Evolutionary conservation across 2,329 filamentous ascomycete genomes (phyloP).

Genomic region (Scedosporium apiospermum): DNA sequence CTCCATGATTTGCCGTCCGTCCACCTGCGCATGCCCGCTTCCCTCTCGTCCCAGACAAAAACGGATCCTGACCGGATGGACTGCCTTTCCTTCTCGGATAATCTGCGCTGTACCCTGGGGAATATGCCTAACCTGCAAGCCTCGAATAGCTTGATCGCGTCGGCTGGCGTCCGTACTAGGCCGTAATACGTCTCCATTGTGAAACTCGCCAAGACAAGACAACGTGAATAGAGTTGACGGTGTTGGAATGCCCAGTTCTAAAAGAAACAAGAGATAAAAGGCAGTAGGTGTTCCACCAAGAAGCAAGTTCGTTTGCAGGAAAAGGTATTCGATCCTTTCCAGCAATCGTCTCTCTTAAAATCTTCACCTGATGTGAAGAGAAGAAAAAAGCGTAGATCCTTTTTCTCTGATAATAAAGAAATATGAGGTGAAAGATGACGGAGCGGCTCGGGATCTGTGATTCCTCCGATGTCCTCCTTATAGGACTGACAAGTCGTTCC

Average conservation of each 20-base stretch:
- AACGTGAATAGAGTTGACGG: neutral
- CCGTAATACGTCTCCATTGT: constrained; percentile 94
- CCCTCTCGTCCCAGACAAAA: constrained; percentile 98
- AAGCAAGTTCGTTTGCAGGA: too few species aligned
- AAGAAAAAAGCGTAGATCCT: neutral
- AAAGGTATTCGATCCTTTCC: neutral
- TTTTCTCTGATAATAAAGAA: neutral
- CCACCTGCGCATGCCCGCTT: constrained; percentile 97
- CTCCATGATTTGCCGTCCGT: constrained; percentile 99
- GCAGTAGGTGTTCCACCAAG: too few species aligned
- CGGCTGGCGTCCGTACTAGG: constrained; percentile 86
- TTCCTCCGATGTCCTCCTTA: neutral
- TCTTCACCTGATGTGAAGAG: neutral
- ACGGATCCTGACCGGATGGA: constrained; percentile 94
- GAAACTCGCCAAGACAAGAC: neutral
- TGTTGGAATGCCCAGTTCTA: too few species aligned
- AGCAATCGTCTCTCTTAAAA: neutral
- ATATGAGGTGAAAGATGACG: neutral
- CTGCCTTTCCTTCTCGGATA: constrained; percentile 95
- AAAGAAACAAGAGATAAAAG: too few species aligned
- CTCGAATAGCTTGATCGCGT: constrained; percentile 98
- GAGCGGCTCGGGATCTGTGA: neutral
- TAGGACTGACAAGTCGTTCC: neutral
- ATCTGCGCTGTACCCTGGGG: constrained; percentile 80
- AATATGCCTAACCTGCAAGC: constrained; percentile 83